These are phyloP conservation scores for Glomus cerebriforme DNA, from an alignment of 192 early-diverging fungal species.

Conservation along the genomic window DNA sequence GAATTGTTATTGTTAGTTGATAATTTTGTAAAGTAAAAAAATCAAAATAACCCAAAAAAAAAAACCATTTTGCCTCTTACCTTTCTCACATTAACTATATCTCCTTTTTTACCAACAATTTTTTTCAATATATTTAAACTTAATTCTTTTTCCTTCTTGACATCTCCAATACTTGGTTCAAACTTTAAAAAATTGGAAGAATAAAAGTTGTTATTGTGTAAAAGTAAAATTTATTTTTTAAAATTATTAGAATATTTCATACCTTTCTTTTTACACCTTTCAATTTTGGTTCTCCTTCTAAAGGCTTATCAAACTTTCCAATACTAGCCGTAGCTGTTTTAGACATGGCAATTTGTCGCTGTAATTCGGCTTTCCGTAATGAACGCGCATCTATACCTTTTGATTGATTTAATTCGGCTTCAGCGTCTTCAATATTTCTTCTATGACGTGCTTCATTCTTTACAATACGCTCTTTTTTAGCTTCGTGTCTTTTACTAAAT, in stretches of 20 bases:
- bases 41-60: too few relatives aligned
- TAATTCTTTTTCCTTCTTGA: slow-evolving; percentile 69
- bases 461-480: slow-evolving; percentile 84
- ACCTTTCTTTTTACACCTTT: slow-evolving; percentile 76
- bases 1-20: not conserved
- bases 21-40: not conserved
- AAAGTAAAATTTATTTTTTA: too few relatives aligned
- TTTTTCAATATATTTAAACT: slow-evolving; percentile 71
- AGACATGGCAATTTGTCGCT: slow-evolving; percentile 69
- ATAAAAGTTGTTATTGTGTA: too few relatives aligned
- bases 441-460: slow-evolving; percentile 88
- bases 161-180: slow-evolving; percentile 60
- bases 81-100: slow-evolving; percentile 57
- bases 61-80: slow-evolving; percentile 20
- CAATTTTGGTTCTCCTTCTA: slow-evolving; percentile 81
- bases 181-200: slow-evolving; percentile 46
- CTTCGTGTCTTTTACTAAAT: slow-evolving; percentile 74
- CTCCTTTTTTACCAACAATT: slow-evolving; percentile 50
- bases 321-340: slow-evolving; percentile 86
- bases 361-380: slow-evolving; percentile 73
- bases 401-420: slow-evolving; percentile 52
- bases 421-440: slow-evolving; percentile 84
- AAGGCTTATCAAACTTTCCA: slow-evolving; percentile 87
- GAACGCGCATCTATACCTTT: slow-evolving; percentile 57
- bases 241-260: slow-evolving; percentile 5